Evolutionary conservation across 2,329 filamentous ascomycete species (phyloP).

Genomic region (Aspergillus transmontanensis): DNA sequence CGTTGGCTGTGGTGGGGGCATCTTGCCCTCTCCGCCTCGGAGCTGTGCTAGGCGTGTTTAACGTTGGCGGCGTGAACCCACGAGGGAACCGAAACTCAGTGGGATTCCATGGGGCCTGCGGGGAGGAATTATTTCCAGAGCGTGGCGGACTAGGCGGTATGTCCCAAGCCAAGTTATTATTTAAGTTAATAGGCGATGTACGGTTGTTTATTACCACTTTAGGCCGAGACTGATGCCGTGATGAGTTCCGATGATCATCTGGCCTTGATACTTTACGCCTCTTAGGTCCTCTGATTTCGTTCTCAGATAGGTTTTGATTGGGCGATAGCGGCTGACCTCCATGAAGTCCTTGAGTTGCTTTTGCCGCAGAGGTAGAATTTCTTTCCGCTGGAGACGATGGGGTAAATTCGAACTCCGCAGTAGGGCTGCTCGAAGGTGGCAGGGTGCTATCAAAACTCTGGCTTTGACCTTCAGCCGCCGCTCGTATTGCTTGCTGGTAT

Average conservation of each 20-base stretch:
- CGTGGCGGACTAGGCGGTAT: constrained; percentile 44
- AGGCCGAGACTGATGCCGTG: constrained; percentile 18
- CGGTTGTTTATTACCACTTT: constrained; percentile 31
- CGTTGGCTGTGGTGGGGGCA: constrained; percentile 14
- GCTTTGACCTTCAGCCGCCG: constrained; percentile 34
- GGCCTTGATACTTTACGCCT: constrained; percentile 37
- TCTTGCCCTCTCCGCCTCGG: constrained; percentile 22
- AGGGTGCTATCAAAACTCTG: constrained; percentile 35
- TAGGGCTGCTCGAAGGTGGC: constrained; percentile 35
- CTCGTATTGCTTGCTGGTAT: constrained; percentile 17
- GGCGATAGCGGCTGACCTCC: constrained; percentile 7
- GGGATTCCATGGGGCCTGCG: constrained; percentile 19
- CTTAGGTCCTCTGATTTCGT: constrained; percentile 28
- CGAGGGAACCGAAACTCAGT: constrained; percentile 41
- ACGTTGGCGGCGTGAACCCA: constrained; percentile 33
- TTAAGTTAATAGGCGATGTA: constrained; percentile 13
- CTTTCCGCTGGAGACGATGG: constrained; percentile 28
- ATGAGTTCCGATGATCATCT: constrained; percentile 10
- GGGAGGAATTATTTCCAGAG: constrained; percentile 37
- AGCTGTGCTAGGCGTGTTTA: constrained; percentile 29
- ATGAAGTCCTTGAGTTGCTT: background rate
- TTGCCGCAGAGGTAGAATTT: constrained; percentile 4
- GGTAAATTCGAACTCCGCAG: constrained; percentile 33
- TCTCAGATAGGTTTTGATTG: constrained; percentile 4
- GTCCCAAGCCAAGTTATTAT: constrained; percentile 30